Evolutionary conservation across 78 protist genomes (phyloP), one percentile per base, ranked within the genome.

Genomic region (slime mould (Dictyostelium discoideum)): DNA sequence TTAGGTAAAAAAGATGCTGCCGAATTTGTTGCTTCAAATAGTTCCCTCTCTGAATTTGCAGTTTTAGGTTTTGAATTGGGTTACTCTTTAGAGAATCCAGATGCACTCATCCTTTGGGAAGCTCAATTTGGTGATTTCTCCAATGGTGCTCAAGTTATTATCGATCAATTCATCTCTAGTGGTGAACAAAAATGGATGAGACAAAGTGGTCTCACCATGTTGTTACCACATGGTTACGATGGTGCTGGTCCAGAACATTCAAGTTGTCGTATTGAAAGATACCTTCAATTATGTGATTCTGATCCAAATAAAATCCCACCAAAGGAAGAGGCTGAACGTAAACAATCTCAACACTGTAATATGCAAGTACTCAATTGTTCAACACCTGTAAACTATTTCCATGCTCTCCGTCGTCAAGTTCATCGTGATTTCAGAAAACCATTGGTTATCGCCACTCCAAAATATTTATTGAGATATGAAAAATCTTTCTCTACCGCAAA

Each of bases 241-340:
- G 99, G 99, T 37, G 87, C 94, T 26, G 99, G 99, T 85, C 99
- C 99, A 14, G 99, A 99, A 95, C 99, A 99, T 98, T 97, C 99
- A 37, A 72, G 88, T 42, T 96, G 97, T 40, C 97, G 99, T 40
- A 20, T 98, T 13, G 99, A 98, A 95, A 96, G 99, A 65, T 98
- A 92, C 95, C 93, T 98, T 26, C 98, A 93, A 79, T 13, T 95
- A 42, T 95, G 94, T 54, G 97, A 95, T 32, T 40, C 85, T 7
- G 97, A 93, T 79, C 93, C 92, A 80, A 80, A 67, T 65, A 85
- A 94, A 85, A 92, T 92, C n/a, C 54, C 46, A 60, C 77, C 73
- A 14, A 46, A 37, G 26, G 67, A 79, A 79, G 93, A 87, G 46
- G 85, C 85, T 7, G 85, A 78, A 39, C 77, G 85, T 48, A 90